Evolutionary conservation across 2,329 filamentous ascomycete genomes (phyloP), one percentile per base, ranked within the genome.

Genomic region (Colletotrichum sp.): DNA sequence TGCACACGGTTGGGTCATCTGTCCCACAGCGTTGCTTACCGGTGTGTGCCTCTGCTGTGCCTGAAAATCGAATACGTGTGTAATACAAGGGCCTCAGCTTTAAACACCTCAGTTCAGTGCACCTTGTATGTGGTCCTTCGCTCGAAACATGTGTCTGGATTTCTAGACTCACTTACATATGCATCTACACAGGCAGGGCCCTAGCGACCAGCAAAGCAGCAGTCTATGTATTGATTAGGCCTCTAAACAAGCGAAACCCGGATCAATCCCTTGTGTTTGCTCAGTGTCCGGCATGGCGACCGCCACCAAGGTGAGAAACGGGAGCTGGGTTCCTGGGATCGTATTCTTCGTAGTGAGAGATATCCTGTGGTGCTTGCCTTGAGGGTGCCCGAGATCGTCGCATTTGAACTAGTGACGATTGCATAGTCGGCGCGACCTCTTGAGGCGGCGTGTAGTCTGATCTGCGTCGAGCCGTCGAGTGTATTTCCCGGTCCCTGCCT

Each of bases 291-390:
- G 16, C 30, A 32, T 34, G 15, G n/a, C 25, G 48, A 22, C 19
- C 32, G 39, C 7, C 25, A 34, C 30, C 25, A 9, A n/a, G 30
- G 25, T 13, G 22, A n/a, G 55, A 27, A 36, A 72, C 13, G 3
- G 39, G n/a, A 25, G 81, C 82, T 15, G 85, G 85, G 78, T 84
- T 84, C 60, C 83, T 83, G 28, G 87, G 86, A 69, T 89, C 87
- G 67, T 89, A 89, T 76, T 88, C 86, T 71, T 87, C 86, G 68
- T 84, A 78, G 72, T 73, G 28, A 6, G 27, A 36, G 11, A 65
- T 5, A n/a, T 39, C 48, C 15, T 52, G 16, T 11, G 16, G 27
- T 16, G 9, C 30, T 19, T 36, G 22, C 9, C 34, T 6, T n/a
- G n/a, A 16, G 16, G 22, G 48, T 7, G 28, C 12, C 27, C 39